Evolutionary conservation across 2,329 filamentous ascomycete genomes (phyloP).

Genomic region (Curvularia spicifera): DNA sequence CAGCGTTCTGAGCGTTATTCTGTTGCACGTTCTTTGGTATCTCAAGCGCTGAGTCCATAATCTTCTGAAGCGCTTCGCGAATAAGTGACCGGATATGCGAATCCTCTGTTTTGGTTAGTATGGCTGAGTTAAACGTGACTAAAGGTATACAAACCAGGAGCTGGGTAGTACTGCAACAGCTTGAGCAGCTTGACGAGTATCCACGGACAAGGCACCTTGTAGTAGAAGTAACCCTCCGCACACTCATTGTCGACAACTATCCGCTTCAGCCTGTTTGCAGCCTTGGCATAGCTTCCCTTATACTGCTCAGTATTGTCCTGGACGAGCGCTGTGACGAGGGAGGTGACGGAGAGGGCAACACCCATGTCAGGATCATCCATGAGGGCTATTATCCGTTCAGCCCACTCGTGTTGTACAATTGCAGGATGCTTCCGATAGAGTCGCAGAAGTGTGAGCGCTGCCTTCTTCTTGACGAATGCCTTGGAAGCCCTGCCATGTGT

Average conservation of each 20-base stretch:
- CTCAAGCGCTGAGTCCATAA: conserved; percentile 89
- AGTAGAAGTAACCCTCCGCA: conserved; percentile 91
- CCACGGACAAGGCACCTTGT: conserved; percentile 99
- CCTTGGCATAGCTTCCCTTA: conserved; percentile 92
- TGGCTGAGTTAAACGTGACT: conserved; percentile 9
- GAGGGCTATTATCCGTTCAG: conserved; percentile 95
- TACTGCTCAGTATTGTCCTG: conserved; percentile 96
- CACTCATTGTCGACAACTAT: conserved; percentile 91
- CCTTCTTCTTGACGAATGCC: conserved; percentile 99
- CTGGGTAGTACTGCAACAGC: conserved; percentile 93
- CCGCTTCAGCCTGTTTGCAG: conserved; percentile 84
- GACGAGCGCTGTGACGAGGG: conserved; percentile 89
- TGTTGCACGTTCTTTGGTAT: conserved; percentile 98
- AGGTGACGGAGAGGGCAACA: conserved; percentile 93
- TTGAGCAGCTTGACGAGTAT: conserved; percentile 93
- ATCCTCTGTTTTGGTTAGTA: conserved; percentile 69
- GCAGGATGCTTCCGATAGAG: conserved; percentile 93
- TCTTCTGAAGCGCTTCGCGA: conserved; percentile 86
- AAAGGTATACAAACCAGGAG: conserved; percentile 68
- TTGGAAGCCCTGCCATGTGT: conserved; percentile 72
- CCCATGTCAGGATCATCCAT: conserved; percentile 97
- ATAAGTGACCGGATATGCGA: conserved; percentile 91
- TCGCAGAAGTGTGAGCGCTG: conserved; percentile 87
- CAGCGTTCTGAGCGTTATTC: conserved; percentile 98
- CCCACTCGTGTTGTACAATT: conserved; percentile 96